Evolutionary conservation across 495 filamentous ascomycete species (phyloP), one percentile per base, ranked within the genome.

Genomic region (Entonaema liquescens): DNA sequence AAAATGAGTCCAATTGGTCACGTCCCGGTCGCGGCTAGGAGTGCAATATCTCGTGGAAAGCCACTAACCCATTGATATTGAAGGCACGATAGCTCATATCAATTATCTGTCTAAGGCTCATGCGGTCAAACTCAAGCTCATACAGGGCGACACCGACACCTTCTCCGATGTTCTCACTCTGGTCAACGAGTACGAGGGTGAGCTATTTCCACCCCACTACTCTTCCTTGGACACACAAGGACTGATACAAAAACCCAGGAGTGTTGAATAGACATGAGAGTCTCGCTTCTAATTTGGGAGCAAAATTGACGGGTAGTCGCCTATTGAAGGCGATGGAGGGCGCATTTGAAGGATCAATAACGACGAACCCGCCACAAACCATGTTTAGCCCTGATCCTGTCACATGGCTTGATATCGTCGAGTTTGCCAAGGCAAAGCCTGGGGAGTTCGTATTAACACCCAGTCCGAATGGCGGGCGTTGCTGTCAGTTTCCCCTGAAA

Each of bases 231-330:
- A 13, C 57, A 59, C 71, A 25, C 58, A 57, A 23, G 35, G n/a
- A 61, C 50, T 74, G 61, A 73, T 40, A 25, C 19, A 6, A 35
- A 42, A 13, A 36, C 26, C 13, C 40, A 83, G 92, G 90, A 49
- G 91, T 96, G 19, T 83, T 97, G 21, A 90, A 92, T 65, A 88
- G 93, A 35, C 91, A 94, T 76, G 93, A 97, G 79, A 93, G 90
- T 72, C 88, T 97, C 60, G 93, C 93, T 47, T 88, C 89, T 56
- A 95, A 94, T 74, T 84, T 97, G 17, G 93, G 93, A 73, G 93
- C 92, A 47, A 90, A 92, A 60, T 91, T 93, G 13, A 84, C 93
- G 11, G 92, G 91, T 6, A 92, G 92, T 35, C 92, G 94, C 40
- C 81, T 96, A 58, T 88, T 95, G 60, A 92, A 93, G 79, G 90